Conservation (phyloP, 108 stramenopile species). For the Schizochytrium sp. region DNA sequence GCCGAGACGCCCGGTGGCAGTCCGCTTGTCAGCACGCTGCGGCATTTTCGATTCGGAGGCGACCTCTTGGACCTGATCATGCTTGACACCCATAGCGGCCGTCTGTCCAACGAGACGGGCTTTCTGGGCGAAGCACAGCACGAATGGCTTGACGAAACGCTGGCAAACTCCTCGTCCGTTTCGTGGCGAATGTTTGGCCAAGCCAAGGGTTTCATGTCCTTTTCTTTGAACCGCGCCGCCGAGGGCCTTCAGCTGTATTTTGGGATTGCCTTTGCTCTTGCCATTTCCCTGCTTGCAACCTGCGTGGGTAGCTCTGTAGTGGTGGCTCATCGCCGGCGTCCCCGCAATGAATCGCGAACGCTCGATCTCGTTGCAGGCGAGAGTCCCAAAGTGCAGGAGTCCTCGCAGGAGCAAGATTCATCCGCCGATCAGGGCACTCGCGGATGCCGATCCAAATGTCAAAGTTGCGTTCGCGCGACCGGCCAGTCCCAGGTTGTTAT, state of each 20-base stretch:
- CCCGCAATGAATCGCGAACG: no score
- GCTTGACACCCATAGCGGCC: not conserved
- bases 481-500: no score
- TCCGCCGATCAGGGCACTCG: no score
- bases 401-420: no score
- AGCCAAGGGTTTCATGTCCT: not conserved
- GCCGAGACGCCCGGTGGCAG: not conserved
- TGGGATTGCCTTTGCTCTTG: not conserved
- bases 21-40: not conserved
- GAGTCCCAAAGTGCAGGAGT: no score
- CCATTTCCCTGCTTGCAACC: not conserved
- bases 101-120: not conserved
- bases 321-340: no score
- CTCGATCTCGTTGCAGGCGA: no score
- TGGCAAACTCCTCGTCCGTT: not conserved
- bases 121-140: not conserved
- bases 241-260: not conserved
- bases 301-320: not conserved
- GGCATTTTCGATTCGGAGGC: not conserved
- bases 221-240: not conserved
- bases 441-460: no score
- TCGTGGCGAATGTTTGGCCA: not conserved
- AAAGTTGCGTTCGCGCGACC: no score
- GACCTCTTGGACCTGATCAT: not conserved
- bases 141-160: not conserved